Percentiles rank a stretch among this genome's conserved stretches.
phyloP scores from a whole-genome alignment of 2,329 filamentous ascomycete genomes.

The Phyllosticta capitalensis region DNA sequence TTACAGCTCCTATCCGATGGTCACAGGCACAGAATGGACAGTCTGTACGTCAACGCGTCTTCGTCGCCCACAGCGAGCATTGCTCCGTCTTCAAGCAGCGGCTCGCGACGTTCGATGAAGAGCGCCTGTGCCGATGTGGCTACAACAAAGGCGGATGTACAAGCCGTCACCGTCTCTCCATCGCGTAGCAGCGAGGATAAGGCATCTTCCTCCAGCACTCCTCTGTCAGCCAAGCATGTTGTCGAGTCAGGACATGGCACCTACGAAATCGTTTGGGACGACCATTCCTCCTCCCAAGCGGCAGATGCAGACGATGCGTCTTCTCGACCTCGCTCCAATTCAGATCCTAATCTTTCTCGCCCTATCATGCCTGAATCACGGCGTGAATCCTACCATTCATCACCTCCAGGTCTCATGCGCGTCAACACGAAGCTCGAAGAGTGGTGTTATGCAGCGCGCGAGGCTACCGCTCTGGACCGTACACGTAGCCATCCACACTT shows the following conservation, averaged over 20 bases:
- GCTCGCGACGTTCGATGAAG: conserved; percentile 12
- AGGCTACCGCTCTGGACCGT: neutral
- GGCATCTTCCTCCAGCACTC: conserved; percentile 10
- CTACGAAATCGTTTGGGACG: conserved; percentile 26
- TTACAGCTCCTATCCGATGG: neutral
- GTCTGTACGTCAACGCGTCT: neutral
- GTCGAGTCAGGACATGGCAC: conserved; percentile 20
- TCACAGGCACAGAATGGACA: neutral
- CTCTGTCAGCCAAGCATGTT: conserved; percentile 26
- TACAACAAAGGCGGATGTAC: conserved; percentile 25
- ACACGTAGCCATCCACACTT: conserved; percentile 12
- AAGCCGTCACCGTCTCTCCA: conserved; percentile 23
- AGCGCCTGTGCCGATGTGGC: conserved; percentile 20
- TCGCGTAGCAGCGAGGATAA: conserved; percentile 6
- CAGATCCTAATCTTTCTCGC: neutral
- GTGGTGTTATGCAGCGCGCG: conserved; percentile 17
- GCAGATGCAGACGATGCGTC: neutral
- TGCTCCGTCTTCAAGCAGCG: neutral
- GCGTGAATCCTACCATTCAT: neutral
- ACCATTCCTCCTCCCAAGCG: conserved; percentile 13
- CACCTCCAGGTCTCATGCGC: conserved; percentile 18
- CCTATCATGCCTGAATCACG: neutral
- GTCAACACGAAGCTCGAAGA: conserved; percentile 24
- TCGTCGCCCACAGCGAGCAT: neutral
- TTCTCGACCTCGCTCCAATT: conserved; percentile 8